phyloP scores from a whole-genome alignment of 1,284 basidiomycete genomes.

The Trichosporon sp. region DNA sequence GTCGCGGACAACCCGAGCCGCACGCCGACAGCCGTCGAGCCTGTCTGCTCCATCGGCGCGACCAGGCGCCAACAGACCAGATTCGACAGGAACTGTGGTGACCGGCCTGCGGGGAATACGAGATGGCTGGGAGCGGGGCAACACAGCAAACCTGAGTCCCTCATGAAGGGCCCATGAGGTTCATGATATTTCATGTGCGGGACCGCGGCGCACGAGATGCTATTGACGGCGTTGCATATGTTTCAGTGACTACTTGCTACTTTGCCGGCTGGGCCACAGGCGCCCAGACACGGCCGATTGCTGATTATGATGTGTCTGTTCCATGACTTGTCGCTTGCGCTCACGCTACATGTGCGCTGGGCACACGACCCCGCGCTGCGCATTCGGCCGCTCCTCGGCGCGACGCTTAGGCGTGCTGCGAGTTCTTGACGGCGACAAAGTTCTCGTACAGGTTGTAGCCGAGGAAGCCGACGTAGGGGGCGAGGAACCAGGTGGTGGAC shows the following conservation, averaged over 20 bases:
- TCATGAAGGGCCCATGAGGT: neutral
- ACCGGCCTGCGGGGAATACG: neutral
- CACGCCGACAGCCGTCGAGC: too few relatives aligned
- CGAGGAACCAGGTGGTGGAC: conserved; percentile 57
- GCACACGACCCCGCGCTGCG: too few relatives aligned
- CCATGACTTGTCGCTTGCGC: neutral
- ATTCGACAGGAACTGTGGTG: neutral
- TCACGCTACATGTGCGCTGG: neutral
- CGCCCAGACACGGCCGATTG: neutral
- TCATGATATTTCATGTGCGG: neutral
- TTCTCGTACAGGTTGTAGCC: conserved; percentile 52
- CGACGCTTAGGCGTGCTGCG: conserved; percentile 23
- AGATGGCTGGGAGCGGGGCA: neutral
- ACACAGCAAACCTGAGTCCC: neutral
- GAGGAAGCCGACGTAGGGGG: conserved; percentile 58
- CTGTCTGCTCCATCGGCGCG: too few relatives aligned
- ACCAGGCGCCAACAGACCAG: too few relatives aligned
- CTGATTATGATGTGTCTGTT: neutral
- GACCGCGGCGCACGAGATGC: neutral
- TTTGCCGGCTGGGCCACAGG: neutral
- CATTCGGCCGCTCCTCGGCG: too few relatives aligned
- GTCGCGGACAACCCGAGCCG: neutral
- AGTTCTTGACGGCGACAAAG: conserved; percentile 51
- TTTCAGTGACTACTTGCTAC: neutral
- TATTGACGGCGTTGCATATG: neutral